These are phyloP conservation scores for Fraxinus ornus DNA, from an alignment of 305 asterid genomes.

Conservation along the genomic window DNA sequence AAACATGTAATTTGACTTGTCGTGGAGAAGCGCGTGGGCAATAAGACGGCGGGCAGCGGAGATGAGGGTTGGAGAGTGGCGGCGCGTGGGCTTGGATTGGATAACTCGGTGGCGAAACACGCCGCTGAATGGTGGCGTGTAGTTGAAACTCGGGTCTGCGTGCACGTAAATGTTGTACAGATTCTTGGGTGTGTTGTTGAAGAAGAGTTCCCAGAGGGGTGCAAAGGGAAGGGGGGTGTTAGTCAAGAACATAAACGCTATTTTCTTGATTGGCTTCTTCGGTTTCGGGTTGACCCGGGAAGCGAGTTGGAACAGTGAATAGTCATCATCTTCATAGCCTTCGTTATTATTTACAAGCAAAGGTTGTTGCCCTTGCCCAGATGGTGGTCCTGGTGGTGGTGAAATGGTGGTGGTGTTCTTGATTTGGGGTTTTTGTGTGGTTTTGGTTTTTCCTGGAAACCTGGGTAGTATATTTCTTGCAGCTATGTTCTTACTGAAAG, in stretches of 20 bases:
- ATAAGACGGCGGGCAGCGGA: constrained; percentile 75
- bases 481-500: not conserved
- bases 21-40: constrained; percentile 72
- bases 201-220: constrained; percentile 74
- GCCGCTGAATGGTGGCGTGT: constrained; percentile 46
- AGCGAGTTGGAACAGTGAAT: constrained; percentile 38
- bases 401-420: not conserved
- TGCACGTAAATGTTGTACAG: constrained; percentile 72
- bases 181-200: constrained; percentile 44
- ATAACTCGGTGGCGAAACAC: constrained; percentile 51
- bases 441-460: not conserved
- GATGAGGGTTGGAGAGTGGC: constrained; percentile 61
- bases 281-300: constrained; percentile 49
- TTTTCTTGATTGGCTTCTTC: constrained; percentile 39
- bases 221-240: constrained; percentile 68
- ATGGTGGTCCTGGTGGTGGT: constrained; percentile 12
- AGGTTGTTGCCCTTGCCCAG: constrained; percentile 12
- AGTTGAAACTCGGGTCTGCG: constrained; percentile 53
- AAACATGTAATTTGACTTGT: constrained; percentile 60
- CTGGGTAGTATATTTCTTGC: constrained; percentile 1
- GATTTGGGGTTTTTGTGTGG: constrained; percentile 13
- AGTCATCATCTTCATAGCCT: constrained; percentile 38
- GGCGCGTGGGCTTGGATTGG: constrained; percentile 65
- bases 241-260: constrained; percentile 79
- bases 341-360: not conserved